These are phyloP conservation scores for Clausena lansium DNA, from an alignment of 345 rosid species.

Conservation along the genomic window DNA sequence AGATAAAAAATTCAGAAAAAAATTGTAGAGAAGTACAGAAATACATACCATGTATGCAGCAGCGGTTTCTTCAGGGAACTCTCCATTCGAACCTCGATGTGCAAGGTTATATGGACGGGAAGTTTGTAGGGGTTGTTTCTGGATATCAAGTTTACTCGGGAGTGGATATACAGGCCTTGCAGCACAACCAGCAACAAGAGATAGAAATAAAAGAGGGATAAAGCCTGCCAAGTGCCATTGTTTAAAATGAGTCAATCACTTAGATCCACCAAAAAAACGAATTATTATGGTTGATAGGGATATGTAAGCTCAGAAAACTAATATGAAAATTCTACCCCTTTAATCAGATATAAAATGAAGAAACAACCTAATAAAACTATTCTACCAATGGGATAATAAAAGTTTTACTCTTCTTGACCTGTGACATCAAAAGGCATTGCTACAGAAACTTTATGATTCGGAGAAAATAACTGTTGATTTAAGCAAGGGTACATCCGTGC, in stretches of 20 bases:
- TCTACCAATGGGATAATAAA: not conserved
- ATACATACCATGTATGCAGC: constrained; percentile 70
- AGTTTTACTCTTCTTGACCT: not conserved
- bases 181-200: constrained; percentile 41
- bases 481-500: not conserved
- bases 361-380: not conserved
- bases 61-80: constrained; percentile 92
- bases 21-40: not conserved
- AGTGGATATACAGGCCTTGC: constrained; percentile 84
- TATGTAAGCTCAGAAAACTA: not conserved
- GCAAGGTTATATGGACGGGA: constrained; percentile 87
- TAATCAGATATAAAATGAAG: not conserved
- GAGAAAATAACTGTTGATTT: not conserved
- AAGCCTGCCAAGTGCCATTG: constrained; percentile 37
- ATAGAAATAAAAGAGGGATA: constrained; percentile 41
- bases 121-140: constrained; percentile 70
- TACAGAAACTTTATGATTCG: not conserved
- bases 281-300: not conserved
- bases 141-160: constrained; percentile 60
- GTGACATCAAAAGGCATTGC: not conserved
- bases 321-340: constrained; percentile 1
- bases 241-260: constrained; percentile 5
- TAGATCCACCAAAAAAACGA: not conserved
- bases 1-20: not conserved
- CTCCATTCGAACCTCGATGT: constrained; percentile 96